Evolutionary conservation across 2,329 filamentous ascomycete genomes (phyloP).

Genomic region (Aureobasidium sp.): DNA sequence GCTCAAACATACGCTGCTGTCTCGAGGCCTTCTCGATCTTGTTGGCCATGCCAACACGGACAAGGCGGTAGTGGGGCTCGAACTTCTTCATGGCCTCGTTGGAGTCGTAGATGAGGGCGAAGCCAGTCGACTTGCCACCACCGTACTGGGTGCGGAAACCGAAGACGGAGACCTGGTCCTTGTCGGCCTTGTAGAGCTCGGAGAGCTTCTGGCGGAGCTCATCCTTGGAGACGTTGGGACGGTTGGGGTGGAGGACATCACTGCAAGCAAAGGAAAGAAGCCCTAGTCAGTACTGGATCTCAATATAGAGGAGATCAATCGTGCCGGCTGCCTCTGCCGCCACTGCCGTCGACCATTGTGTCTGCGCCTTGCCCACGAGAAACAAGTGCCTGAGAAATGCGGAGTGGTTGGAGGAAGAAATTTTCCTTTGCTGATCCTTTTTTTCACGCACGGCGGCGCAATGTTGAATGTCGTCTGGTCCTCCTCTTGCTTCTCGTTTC

Average conservation of each 20-base stretch:
- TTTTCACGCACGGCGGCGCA: background rate
- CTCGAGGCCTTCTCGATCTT: slow-evolving; percentile 97
- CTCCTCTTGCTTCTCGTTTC: slow-evolving; percentile 8
- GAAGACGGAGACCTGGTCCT: slow-evolving; percentile 97
- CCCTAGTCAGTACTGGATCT: slow-evolving; percentile 13
- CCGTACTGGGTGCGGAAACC: slow-evolving; percentile 97
- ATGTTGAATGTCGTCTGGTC: slow-evolving; percentile 5
- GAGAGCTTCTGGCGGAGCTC: slow-evolving; percentile 94
- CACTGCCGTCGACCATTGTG: background rate
- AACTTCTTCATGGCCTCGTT: slow-evolving; percentile 99
- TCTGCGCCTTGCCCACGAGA: background rate
- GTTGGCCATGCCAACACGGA: slow-evolving; percentile 82
- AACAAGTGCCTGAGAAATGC: background rate
- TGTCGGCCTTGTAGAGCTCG: slow-evolving; percentile 94
- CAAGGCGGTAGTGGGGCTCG: slow-evolving; percentile 94
- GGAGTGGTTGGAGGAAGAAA: background rate
- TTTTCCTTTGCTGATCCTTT: background rate
- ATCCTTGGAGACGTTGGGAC: slow-evolving; percentile 97
- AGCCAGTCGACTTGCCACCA: slow-evolving; percentile 99
- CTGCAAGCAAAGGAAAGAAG: slow-evolving; percentile 42
- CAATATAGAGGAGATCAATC: slow-evolving; percentile 12
- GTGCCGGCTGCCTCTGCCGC: slow-evolving; percentile 3
- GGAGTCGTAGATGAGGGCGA: slow-evolving; percentile 98
- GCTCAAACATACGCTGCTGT: slow-evolving; percentile 85
- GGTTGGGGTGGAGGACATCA: slow-evolving; percentile 98